Evolutionary conservation across 2,329 filamentous ascomycete genomes (phyloP), one percentile per base, ranked within the genome.

Genomic region (Diplodia sapinea): DNA sequence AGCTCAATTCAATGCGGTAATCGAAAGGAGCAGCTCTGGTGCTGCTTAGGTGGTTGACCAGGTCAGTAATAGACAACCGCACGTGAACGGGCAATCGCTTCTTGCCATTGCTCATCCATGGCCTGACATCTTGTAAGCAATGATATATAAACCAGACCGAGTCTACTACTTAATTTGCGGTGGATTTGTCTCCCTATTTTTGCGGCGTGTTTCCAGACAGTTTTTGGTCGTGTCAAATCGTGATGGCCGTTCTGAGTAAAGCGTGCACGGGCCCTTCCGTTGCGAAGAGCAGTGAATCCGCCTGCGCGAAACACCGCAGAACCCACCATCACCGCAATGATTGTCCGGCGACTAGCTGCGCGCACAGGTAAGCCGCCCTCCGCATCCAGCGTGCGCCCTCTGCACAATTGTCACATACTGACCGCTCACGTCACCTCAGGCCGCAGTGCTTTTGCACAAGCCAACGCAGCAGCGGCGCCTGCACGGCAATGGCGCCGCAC

Each of bases 311-410:
- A 63, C 59, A 38, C 31, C 43, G 26, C 31, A 26, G 23, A 33
- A 61, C 54, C 31, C 47, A 31, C 23, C 65, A 43, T 33, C 43
- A 59, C 56, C 49, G 65, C 66, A 65, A 83, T 82, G 81, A 82
- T 82, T 71, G 70, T 82, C 74, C 74, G 81, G 75, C 75, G 78
- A 66, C 68, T 81, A 52, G 74, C 75, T 64, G 74, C 79, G 70
- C 80, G 79, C 73, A 76, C 78, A 70, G 76, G 80, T 81, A 71
- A 70, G 69, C 38, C 51, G 8, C 43, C 43, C 2, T 11, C 23
- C 26, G 13, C 20, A n/a, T 2, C 17, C 54, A 6, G 17, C 26
- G 36, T 38, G 36, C 9, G 31, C 36, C 8, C 52, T 5, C 49
- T 29, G n/a, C 33, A 31, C 43, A 54, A 20, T 68, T 29, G 56